phyloP scores from a whole-genome alignment of 495 filamentous ascomycete genomes.

The Thozetella sp. region DNA sequence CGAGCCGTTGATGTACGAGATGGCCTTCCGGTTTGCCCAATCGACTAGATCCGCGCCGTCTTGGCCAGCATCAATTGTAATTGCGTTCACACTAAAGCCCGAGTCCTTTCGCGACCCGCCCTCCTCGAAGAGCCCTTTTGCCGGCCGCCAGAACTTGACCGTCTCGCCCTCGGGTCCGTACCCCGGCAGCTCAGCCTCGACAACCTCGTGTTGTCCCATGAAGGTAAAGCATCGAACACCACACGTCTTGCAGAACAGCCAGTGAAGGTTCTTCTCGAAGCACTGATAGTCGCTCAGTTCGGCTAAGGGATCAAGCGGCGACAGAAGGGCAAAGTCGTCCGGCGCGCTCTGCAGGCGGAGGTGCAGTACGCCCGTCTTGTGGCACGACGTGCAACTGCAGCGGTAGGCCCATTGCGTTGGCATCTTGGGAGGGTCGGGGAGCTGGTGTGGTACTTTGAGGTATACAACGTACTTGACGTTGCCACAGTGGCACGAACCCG shows the following conservation, averaged over 20 bases:
- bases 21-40: constrained; percentile 23
- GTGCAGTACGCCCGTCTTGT: constrained; percentile 31
- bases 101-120: constrained; percentile 7
- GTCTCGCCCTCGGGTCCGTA: constrained; percentile 13
- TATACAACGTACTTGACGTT: constrained; percentile 24
- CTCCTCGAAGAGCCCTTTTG: constrained; percentile 16
- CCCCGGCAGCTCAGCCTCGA: constrained; percentile 16
- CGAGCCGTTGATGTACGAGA: constrained; percentile 24
- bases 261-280: constrained; percentile 19
- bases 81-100: constrained; percentile 24
- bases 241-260: constrained; percentile 29
- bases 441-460: constrained; percentile 28
- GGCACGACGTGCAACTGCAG: constrained; percentile 35
- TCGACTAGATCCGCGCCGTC: constrained; percentile 23
- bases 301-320: constrained; percentile 18
- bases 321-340: constrained; percentile 30
- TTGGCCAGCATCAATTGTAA: constrained; percentile 20
- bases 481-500: constrained; percentile 35
- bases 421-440: constrained; percentile 10
- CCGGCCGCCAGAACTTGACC: constrained; percentile 25
- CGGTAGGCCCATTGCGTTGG: constrained; percentile 18
- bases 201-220: constrained; percentile 21
- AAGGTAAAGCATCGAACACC: constrained; percentile 33
- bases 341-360: constrained; percentile 21
- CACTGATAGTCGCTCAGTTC: constrained; percentile 28